phyloP scores from a whole-genome alignment of 768 basidiomycete species.

The Tricholomella constricta region DNA sequence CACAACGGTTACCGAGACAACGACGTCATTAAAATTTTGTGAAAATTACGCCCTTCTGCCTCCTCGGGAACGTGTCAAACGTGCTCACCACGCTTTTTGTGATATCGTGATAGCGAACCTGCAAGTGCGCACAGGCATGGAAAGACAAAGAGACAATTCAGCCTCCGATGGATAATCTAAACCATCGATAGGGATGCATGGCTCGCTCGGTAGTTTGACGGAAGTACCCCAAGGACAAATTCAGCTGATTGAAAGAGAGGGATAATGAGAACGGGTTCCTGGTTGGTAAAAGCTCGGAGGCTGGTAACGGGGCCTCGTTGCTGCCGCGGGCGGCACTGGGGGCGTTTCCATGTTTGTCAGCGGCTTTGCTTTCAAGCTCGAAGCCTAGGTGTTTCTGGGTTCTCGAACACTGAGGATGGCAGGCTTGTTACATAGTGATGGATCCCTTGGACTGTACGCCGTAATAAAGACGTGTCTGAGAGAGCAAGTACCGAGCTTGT shows the following conservation, averaged over 20 bases:
- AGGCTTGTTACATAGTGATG: too few species aligned
- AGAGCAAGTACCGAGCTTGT: too few species aligned
- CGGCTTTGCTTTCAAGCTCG: too few species aligned
- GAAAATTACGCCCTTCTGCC: slow-evolving; percentile 4
- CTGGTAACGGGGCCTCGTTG: slow-evolving; percentile 7
- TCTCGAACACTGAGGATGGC: too few species aligned
- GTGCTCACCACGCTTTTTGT: slow-evolving; percentile 4
- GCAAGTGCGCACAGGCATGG: neutral
- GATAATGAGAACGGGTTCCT: slow-evolving; percentile 11
- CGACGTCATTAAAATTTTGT: slow-evolving; percentile 11
- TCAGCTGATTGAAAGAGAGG: too few species aligned
- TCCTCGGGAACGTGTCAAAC: slow-evolving; percentile 12
- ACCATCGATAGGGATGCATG: slow-evolving; percentile 11
- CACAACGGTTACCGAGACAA: slow-evolving; percentile 24
- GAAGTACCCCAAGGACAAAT: too few species aligned
- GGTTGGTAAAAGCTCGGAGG: slow-evolving; percentile 6
- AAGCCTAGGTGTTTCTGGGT: too few species aligned
- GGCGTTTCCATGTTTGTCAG: too few species aligned
- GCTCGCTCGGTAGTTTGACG: too few species aligned
- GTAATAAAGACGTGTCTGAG: too few species aligned
- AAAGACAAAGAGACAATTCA: neutral
- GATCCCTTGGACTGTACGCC: too few species aligned
- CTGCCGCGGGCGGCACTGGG: slow-evolving; percentile 9
- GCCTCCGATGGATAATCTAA: neutral
- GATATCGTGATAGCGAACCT: slow-evolving; percentile 1